Conservation (phyloP, 164 flowering plant genomes). For the Chimonanthus praecox region DNA sequence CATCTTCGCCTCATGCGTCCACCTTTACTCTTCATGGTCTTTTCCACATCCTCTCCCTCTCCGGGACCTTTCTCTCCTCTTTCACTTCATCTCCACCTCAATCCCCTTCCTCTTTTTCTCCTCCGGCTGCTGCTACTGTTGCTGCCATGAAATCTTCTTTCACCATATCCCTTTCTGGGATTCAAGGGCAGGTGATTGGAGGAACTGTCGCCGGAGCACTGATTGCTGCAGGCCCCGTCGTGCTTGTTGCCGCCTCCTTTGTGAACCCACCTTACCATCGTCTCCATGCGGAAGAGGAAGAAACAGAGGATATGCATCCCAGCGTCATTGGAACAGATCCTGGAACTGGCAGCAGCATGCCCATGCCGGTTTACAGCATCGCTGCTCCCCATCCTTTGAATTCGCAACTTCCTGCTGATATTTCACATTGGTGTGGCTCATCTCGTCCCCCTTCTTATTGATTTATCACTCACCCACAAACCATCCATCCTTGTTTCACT, state of each 20-base stretch:
- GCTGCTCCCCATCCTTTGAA: constrained; percentile 12
- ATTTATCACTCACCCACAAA: neutral
- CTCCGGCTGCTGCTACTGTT: neutral
- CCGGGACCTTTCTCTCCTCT: constrained; percentile 28
- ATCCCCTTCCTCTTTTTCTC: constrained; percentile 2
- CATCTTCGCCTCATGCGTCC: constrained; percentile 23
- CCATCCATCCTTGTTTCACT: too few relatives aligned
- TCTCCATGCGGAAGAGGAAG: constrained; percentile 17
- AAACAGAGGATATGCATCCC: neutral
- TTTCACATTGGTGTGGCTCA: constrained; percentile 22
- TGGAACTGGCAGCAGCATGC: neutral
- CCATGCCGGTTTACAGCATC: constrained; percentile 8
- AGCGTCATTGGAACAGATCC: constrained; percentile 5
- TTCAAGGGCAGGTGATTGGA: constrained; percentile 43
- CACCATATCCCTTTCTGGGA: constrained; percentile 33
- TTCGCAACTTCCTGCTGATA: constrained; percentile 26
- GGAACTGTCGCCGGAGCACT: constrained; percentile 35
- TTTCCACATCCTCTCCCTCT: constrained; percentile 40
- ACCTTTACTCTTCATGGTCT: constrained; percentile 49
- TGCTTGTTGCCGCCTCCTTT: constrained; percentile 32
- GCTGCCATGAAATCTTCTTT: constrained; percentile 10
- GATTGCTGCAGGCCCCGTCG: constrained; percentile 25
- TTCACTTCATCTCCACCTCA: neutral
- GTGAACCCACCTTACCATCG: constrained; percentile 18
- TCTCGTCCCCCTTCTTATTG: constrained; percentile 22